A percentile compares a stretch with the other conserved stretches of the same genome.
phyloP scores from a whole-genome alignment of 1,284 basidiomycete genomes.

The Waitea zeae region DNA sequence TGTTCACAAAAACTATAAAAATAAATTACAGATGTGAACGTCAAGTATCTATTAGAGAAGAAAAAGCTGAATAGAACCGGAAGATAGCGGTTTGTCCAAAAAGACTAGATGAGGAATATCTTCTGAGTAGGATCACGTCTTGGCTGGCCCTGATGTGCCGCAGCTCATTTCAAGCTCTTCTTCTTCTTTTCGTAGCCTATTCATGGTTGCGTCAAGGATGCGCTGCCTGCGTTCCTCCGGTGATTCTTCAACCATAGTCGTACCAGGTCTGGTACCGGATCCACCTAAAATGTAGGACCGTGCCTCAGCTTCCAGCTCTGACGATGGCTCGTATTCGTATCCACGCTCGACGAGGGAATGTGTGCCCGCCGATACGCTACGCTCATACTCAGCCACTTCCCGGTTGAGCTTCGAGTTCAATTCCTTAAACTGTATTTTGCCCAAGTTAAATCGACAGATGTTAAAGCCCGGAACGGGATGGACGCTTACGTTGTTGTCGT shows the following conservation, averaged over 20 bases:
- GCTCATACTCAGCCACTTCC: constrained; percentile 54
- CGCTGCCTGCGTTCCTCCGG: constrained; percentile 35
- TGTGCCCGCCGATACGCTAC: constrained; percentile 28
- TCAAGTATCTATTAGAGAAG: too few species aligned
- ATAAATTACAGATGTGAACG: too few species aligned
- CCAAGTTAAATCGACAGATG: constrained; percentile 1
- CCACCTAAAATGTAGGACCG: constrained; percentile 29
- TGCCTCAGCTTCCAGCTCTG: constrained; percentile 37
- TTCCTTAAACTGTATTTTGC: constrained; percentile 48
- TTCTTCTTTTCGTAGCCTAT: constrained; percentile 40
- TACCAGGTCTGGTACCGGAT: constrained; percentile 8
- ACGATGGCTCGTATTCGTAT: constrained; percentile 30
- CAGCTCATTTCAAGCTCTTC: constrained; percentile 57
- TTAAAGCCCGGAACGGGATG: neutral
- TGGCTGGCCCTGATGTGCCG: constrained; percentile 26
- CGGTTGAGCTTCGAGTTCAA: constrained; percentile 60
- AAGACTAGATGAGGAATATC: too few species aligned
- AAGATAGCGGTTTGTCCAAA: too few species aligned
- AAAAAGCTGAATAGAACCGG: too few species aligned
- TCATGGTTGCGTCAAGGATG: constrained; percentile 39
- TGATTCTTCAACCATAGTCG: constrained; percentile 22
- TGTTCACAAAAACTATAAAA: too few species aligned
- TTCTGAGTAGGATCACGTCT: too few species aligned
- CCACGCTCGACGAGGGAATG: constrained; percentile 25
- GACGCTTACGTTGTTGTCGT: constrained; percentile 47